Base-by-base conservation (phyloP, 108 stramenopile species). In the Epithemia pelagica region DNA sequence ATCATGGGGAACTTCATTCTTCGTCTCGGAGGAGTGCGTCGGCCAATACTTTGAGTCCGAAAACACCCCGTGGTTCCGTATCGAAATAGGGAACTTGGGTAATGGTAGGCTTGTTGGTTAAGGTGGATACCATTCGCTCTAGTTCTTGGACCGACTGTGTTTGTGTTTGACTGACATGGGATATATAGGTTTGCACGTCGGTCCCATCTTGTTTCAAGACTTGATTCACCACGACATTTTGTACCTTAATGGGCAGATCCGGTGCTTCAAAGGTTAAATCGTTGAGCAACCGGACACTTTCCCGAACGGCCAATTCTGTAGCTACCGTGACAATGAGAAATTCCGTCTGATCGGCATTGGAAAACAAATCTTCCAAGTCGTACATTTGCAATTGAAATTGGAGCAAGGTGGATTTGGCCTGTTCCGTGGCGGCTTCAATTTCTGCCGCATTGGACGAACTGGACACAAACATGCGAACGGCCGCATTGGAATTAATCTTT, bases 241-340 rank as follows among this genome's bases (percentile, higher is more conserved):
- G 81, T 0, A 90, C 89, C 53, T 87, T 87, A 60, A 94, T 86
- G 8, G 86, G 86, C 87, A 92, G 84, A 57, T 93, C 91, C 22
- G 90, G 86, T 57, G 79, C 81, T 52, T 87, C 88, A 81, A 94
- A 91, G 1, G 92, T 94, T 65, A 94, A 66, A 66, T 94, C 90
- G 61, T 91, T 88, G 63, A 96, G 56, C 28, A 96, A 69, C 33
- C 95, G 74, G 0, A 83, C 74, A 59, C 87, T 94, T 71, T 96
- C 95, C 51, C 88, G 77, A 20, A 90, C 87, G 27, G 95, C 92
- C 32, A 96, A 68, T 64, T 94, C 92, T 0, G 90, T 96, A 0
- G 88, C 82, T 25, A 96, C 83, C 2, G 95, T 94, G 0, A 96
- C 92, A 62, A 96, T 90, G n/a, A 92, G 68, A 65, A 96, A 96